Evolutionary conservation across 75 land plant genomes (phyloP).

Genomic region (Pinus albicaulis): DNA sequence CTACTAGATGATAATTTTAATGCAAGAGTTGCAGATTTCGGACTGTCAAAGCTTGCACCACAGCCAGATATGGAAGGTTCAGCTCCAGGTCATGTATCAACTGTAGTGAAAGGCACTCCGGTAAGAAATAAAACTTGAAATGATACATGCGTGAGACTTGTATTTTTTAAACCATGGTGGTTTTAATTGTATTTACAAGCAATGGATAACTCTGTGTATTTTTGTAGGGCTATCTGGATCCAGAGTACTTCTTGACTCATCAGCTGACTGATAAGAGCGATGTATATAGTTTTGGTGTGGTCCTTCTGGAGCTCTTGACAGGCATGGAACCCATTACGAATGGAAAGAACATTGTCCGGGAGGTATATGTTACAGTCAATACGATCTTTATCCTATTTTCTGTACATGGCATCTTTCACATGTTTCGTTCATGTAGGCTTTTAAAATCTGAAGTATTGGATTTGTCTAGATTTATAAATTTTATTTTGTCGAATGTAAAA

Average conservation of each 20-base stretch:
- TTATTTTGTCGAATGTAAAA: neutral
- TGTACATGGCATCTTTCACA: neutral
- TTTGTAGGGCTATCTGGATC: conserved; percentile 93
- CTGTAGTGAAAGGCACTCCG: conserved; percentile 91
- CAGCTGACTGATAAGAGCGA: conserved; percentile 97
- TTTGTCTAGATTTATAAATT: neutral
- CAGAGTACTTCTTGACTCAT: conserved; percentile 84
- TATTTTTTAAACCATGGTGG: too few species aligned
- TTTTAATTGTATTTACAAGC: too few species aligned
- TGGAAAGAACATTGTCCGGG: conserved; percentile 93
- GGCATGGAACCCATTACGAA: conserved; percentile 82
- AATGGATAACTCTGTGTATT: neutral
- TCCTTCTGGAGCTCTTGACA: conserved; percentile 84
- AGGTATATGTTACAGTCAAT: conserved; percentile 39
- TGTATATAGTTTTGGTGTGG: conserved; percentile 97
- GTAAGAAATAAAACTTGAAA: conserved; percentile 31
- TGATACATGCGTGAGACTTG: too few species aligned
- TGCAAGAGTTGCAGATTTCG: conserved; percentile 73
- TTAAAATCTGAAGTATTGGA: neutral
- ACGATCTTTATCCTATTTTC: neutral
- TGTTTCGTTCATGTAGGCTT: neutral
- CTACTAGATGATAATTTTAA: conserved; percentile 32
- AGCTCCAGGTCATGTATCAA: conserved; percentile 62
- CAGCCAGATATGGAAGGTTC: conserved; percentile 58
- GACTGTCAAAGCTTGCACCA: conserved; percentile 78